Base-by-base conservation (phyloP, 345 rosid species). In the Arabidopsis thaliana region DNA sequence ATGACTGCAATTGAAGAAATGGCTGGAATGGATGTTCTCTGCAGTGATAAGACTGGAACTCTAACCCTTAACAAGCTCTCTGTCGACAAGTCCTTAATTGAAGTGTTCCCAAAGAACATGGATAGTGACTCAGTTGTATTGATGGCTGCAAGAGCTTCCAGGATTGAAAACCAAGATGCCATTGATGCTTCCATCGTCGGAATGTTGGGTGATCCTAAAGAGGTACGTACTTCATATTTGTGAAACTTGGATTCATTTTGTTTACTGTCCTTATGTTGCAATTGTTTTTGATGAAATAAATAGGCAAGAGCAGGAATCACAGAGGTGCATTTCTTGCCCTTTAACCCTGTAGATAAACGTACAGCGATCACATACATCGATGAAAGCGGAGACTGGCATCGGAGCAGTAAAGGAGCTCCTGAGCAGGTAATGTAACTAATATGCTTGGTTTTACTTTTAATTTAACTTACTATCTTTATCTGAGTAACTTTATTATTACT, bases 1-100 rank as follows among this genome's bases (percentile, higher is more conserved):
- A 91, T 91, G 98, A 94, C 98, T 5, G 98, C 97, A 28, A 94
- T 94, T 20, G 96, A 94, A 81, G 97, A 91, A 84, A 86, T 94
- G 96, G 96, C 97, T 2, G 98, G 98, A 11, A 93, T 93, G 98
- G 97, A 94, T 77, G 95, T 94, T 53, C 83, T 94, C 1, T 92
- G 99, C 83, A 94, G 99, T 65, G 99, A 94, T 65, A 94, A 94
- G 75, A 94, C 97, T 0, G 97, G 99, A 58, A 94, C 97, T 50
- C 87, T 94, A 42, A 92, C 99, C 37, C 97, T 94, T 65, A 94
- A 94, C 89, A 90, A 89, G 87, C 96, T 94, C 59, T 86, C 95
- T 0, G 99, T 95, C 0, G 96, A 95, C 82, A 90, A 87, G 73
- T 78, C 23, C 72, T 81, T 95, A 44, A 77, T 92, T 20, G 96